A percentile compares a stretch with the other conserved stretches of the same genome.
Conservation (phyloP, 2,329 filamentous ascomycete species). For the Cladosporium sp. region DNA sequence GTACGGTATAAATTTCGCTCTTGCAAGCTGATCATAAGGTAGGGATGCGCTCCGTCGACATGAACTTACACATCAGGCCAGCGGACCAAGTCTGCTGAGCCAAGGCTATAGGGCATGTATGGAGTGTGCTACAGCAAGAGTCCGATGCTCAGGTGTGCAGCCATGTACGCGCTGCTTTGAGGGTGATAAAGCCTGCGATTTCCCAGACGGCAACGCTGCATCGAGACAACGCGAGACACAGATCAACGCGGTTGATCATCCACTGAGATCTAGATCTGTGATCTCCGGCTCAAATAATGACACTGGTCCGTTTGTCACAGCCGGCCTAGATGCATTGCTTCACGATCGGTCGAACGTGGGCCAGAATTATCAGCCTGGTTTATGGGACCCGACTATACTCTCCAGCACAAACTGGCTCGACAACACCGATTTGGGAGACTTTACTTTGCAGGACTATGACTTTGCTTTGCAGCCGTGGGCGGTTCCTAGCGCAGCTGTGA, state of each 20-base stretch:
- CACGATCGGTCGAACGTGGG: background rate
- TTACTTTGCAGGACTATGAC: background rate
- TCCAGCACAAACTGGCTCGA: conserved; percentile 21
- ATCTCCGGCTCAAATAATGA: no score
- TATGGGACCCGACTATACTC: conserved; percentile 19
- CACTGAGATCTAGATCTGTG: no score
- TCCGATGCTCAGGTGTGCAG: conserved; percentile 27
- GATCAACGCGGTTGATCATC: no score
- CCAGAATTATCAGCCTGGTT: background rate
- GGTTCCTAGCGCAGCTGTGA: background rate
- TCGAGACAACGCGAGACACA: no score
- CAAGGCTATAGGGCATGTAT: conserved; percentile 26
- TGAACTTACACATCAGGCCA: conserved; percentile 21
- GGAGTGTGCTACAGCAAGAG: conserved; percentile 26
- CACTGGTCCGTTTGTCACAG: background rate
- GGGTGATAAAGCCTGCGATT: background rate
- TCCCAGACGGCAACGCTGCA: background rate
- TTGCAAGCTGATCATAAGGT: background rate
- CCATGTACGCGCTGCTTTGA: conserved; percentile 24
- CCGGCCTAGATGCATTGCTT: background rate
- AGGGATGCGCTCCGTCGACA: conserved; percentile 27
- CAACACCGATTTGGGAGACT: background rate
- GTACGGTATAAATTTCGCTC: no score
- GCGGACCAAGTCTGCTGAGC: conserved; percentile 16
- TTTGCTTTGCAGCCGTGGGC: background rate